Conservation (phyloP, 1,284 basidiomycete species). For the Moesziomyces sp. region DNA sequence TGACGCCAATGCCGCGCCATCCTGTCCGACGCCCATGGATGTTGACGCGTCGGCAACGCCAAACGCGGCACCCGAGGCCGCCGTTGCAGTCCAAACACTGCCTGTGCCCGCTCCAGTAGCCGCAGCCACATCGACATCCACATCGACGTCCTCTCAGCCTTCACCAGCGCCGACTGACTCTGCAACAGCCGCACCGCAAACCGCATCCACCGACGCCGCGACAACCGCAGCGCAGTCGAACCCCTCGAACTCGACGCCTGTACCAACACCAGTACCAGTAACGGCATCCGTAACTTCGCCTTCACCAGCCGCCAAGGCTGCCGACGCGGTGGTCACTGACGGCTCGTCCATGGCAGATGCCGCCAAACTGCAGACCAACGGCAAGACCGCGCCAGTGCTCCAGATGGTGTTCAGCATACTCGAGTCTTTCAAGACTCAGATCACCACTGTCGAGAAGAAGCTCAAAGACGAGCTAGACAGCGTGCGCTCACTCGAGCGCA, state of each 20-base stretch:
- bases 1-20: not conserved
- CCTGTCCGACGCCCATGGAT: conserved; percentile 17
- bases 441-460: conserved; percentile 5
- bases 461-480: not conserved
- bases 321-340: not conserved
- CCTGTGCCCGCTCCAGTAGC: no score
- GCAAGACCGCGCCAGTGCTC: conserved; percentile 3
- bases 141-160: no score
- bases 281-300: not conserved
- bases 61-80: no score
- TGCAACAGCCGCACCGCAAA: no score
- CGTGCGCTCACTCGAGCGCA: not conserved
- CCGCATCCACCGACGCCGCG: no score
- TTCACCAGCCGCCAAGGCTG: not conserved
- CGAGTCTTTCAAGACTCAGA: conserved; percentile 3
- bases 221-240: no score
- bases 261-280: no score
- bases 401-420: conserved; percentile 2
- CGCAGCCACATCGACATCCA: no score
- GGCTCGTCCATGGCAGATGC: not conserved
- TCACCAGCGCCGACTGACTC: no score
- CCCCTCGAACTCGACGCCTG: no score
- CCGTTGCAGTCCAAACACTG: no score
- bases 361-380: not conserved
- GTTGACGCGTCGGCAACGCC: conserved; percentile 4